These are phyloP conservation scores for Papiliotrema terrestris DNA, from an alignment of 1,284 basidiomycete genomes.

Conservation along the genomic window DNA sequence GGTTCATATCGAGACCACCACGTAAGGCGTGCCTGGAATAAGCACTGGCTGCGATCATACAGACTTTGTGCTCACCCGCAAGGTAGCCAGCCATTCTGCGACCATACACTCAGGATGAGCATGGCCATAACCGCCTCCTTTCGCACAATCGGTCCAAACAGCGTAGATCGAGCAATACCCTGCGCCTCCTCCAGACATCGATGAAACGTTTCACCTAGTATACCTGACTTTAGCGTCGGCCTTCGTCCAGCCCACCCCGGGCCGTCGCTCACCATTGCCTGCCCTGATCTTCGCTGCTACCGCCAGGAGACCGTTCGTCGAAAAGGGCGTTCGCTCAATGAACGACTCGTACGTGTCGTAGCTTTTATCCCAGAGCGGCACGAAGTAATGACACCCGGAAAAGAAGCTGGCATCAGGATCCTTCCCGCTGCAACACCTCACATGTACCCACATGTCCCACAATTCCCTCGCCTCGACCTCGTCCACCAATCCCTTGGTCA, in stretches of 20 bases:
- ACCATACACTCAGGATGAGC: slow-evolving; percentile 86
- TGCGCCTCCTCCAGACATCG: slow-evolving; percentile 88
- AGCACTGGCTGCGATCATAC: no score
- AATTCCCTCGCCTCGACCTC: slow-evolving; percentile 77
- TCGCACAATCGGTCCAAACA: slow-evolving; percentile 85
- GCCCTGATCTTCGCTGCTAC: slow-evolving; percentile 86
- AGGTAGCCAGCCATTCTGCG: slow-evolving; percentile 88
- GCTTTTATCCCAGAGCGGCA: slow-evolving; percentile 81
- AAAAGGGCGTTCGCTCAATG: slow-evolving; percentile 87
- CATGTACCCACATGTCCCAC: slow-evolving; percentile 67
- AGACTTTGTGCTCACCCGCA: slow-evolving; percentile 52
- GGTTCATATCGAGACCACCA: slow-evolving; percentile 87
- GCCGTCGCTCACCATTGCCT: slow-evolving; percentile 60
- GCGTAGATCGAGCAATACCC: slow-evolving; percentile 83
- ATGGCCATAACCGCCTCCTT: slow-evolving; percentile 95
- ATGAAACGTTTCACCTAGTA: slow-evolving; percentile 78
- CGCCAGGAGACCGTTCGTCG: slow-evolving; percentile 66
- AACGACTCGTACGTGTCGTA: slow-evolving; percentile 88
- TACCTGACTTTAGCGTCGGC: slow-evolving; percentile 28
- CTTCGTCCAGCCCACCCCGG: background rate
- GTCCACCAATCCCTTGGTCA: slow-evolving; percentile 61
- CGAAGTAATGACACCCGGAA: slow-evolving; percentile 90
- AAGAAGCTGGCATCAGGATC: slow-evolving; percentile 67
- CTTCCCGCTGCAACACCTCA: no score
- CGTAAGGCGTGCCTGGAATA: slow-evolving; percentile 75